Evolutionary conservation across 495 filamentous ascomycete species (phyloP).

Genomic region (Lentithecium fluviatile): DNA sequence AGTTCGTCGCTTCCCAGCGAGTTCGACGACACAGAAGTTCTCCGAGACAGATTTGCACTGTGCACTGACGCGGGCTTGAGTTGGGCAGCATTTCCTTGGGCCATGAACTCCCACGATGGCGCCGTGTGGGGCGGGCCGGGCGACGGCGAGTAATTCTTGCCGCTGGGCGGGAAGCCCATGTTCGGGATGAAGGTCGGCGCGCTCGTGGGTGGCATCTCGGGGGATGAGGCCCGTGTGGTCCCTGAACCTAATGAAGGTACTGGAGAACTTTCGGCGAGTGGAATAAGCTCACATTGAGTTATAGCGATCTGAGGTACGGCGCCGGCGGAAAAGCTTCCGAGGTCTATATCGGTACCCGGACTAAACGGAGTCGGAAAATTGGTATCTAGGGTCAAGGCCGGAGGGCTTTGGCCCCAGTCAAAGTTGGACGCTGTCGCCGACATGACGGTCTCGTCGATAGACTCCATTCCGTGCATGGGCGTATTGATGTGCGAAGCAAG

Average conservation of each 20-base stretch:
- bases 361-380: constrained; percentile 15
- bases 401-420: constrained; percentile 22
- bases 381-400: constrained; percentile 17
- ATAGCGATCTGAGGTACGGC: constrained; percentile 27
- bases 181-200: constrained; percentile 4
- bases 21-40: constrained; percentile 16
- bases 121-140: constrained; percentile 6
- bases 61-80: constrained; percentile 7
- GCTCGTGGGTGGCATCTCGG: constrained; percentile 17
- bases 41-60: constrained; percentile 8
- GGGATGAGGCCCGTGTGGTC: constrained; percentile 26
- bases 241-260: constrained; percentile 27
- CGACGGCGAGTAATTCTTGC: constrained; percentile 6
- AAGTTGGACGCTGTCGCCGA: constrained; percentile 1
- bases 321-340: constrained; percentile 21
- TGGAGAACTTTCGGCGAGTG: constrained; percentile 8
- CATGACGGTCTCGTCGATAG: constrained; percentile 19
- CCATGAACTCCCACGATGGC: constrained; percentile 29
- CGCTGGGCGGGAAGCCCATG: background rate
- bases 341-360: constrained; percentile 11
- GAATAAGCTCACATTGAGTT: constrained; percentile 26
- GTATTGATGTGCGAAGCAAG: constrained; percentile 23
- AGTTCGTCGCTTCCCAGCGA: constrained; percentile 18
- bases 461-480: constrained; percentile 32
- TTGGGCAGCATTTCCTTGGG: background rate